Percentiles rank a stretch among this genome's conserved stretches.
Evolutionary conservation across 2,329 filamentous ascomycete species (phyloP).

Genomic region (Fusarium sp.): DNA sequence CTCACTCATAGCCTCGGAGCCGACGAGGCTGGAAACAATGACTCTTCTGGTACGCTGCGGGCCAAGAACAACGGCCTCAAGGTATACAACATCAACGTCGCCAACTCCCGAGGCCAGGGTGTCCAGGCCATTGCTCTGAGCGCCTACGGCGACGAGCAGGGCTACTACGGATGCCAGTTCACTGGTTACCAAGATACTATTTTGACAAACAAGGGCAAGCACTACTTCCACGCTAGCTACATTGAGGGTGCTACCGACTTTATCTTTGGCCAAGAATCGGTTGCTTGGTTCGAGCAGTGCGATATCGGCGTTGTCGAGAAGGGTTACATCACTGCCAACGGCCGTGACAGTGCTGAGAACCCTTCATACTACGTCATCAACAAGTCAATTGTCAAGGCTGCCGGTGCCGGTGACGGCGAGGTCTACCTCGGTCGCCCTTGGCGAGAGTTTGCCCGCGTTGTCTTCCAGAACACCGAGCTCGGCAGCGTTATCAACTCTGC

Average conservation of each 20-base stretch:
- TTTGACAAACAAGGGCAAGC: conserved; percentile 57
- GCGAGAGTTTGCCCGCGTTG: conserved; percentile 58
- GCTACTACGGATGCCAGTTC: conserved; percentile 62
- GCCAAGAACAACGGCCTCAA: conserved; percentile 63
- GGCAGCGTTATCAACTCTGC: conserved; percentile 50
- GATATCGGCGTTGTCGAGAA: conserved; percentile 52
- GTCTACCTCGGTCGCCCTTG: conserved; percentile 62
- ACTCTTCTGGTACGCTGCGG: conserved; percentile 60
- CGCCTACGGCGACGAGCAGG: conserved; percentile 50
- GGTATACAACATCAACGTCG: conserved; percentile 70
- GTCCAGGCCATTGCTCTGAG: conserved; percentile 57
- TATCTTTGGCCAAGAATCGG: conserved; percentile 51
- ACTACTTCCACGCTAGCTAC: conserved; percentile 59
- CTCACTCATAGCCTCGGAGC: conserved; percentile 55
- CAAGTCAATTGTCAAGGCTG: conserved; percentile 50
- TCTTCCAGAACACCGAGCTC: conserved; percentile 63
- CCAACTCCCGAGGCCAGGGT: conserved; percentile 59
- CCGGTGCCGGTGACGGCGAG: conserved; percentile 45
- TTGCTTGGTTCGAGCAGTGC: conserved; percentile 57
- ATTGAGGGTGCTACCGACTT: conserved; percentile 62
- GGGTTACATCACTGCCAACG: conserved; percentile 56
- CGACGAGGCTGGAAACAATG: conserved; percentile 60
- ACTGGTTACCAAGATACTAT: conserved; percentile 64
- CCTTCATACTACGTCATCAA: conserved; percentile 60
- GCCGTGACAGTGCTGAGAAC: conserved; percentile 51